Conservation (phyloP, 2,329 filamentous ascomycete genomes). For the Sclerotinia subarctica region DNA sequence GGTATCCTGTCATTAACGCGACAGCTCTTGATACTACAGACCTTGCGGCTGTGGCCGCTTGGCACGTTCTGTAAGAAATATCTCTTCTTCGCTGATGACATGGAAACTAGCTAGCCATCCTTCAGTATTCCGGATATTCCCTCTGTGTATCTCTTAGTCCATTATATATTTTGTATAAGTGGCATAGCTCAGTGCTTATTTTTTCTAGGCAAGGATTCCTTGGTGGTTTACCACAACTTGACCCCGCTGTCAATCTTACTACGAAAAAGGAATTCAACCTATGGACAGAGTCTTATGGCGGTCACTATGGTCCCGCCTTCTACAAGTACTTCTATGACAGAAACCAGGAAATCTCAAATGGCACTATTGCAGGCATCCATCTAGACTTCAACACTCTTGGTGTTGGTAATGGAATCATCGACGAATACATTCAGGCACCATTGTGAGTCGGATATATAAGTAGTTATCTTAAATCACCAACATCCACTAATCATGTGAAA, state of each 20-base stretch:
- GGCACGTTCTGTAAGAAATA: conserved; percentile 45
- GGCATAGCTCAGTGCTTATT: not conserved
- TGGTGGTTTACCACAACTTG: conserved; percentile 44
- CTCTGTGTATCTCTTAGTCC: not conserved
- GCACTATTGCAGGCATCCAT: conserved; percentile 49
- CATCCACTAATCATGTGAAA: not conserved
- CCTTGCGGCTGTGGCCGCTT: conserved; percentile 52
- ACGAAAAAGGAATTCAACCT: conserved; percentile 46
- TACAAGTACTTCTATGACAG: conserved; percentile 56
- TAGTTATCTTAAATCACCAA: not conserved
- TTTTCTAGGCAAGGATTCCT: conserved; percentile 48
- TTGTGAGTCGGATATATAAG: conserved; percentile 21
- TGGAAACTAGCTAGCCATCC: not conserved
- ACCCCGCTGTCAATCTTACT: conserved; percentile 27
- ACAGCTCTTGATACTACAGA: conserved; percentile 53
- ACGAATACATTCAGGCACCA: conserved; percentile 54
- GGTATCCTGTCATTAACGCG: conserved; percentile 41
- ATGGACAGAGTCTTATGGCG: conserved; percentile 58
- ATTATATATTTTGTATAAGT: not conserved
- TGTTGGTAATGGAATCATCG: conserved; percentile 66
- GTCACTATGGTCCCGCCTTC: conserved; percentile 43
- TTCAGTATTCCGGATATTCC: not conserved
- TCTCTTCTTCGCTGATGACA: not conserved
- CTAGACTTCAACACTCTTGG: conserved; percentile 60
- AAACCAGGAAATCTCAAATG: conserved; percentile 53